phyloP scores from a whole-genome alignment of 306 rosid species.

The Lathyrus oleraceus region DNA sequence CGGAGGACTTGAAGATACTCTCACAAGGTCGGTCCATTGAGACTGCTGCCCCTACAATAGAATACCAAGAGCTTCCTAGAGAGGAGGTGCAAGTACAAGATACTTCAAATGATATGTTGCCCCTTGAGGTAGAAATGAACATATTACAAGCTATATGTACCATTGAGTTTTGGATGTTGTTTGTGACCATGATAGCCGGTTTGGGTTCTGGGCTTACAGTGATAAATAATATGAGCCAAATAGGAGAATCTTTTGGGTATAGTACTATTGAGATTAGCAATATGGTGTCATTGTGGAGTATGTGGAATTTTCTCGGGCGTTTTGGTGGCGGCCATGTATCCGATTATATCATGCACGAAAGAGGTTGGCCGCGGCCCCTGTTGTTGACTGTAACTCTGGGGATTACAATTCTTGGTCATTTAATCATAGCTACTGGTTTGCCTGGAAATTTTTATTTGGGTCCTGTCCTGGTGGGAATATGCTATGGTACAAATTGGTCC shows the following conservation, averaged over 20 bases:
- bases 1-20: conserved; percentile 39
- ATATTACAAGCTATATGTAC: conserved; percentile 61
- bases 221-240: conserved; percentile 84
- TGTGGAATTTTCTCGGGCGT: conserved; percentile 95
- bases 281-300: conserved; percentile 83
- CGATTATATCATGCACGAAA: conserved; percentile 65
- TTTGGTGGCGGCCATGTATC: conserved; percentile 82
- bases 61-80: conserved; percentile 50
- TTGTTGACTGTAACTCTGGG: conserved; percentile 59
- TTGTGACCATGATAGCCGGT: conserved; percentile 70
- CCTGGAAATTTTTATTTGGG: conserved; percentile 72
- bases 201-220: conserved; percentile 82
- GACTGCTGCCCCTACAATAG: conserved; percentile 33
- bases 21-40: conserved; percentile 19
- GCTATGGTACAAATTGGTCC: conserved; percentile 92
- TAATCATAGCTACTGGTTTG: conserved; percentile 66
- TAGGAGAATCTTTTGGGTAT: conserved; percentile 81
- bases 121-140: conserved; percentile 48
- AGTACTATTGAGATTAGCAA: conserved; percentile 54
- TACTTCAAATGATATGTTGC: conserved; percentile 33
- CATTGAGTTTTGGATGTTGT: conserved; percentile 78
- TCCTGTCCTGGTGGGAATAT: conserved; percentile 76
- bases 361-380: conserved; percentile 76
- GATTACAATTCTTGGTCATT: conserved; percentile 61
- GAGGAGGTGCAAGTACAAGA: conserved; percentile 36